Evolutionary conservation across 305 asterid genomes (phyloP), one percentile per base, ranked within the genome.

Genomic region (Fraxinus velutina): DNA sequence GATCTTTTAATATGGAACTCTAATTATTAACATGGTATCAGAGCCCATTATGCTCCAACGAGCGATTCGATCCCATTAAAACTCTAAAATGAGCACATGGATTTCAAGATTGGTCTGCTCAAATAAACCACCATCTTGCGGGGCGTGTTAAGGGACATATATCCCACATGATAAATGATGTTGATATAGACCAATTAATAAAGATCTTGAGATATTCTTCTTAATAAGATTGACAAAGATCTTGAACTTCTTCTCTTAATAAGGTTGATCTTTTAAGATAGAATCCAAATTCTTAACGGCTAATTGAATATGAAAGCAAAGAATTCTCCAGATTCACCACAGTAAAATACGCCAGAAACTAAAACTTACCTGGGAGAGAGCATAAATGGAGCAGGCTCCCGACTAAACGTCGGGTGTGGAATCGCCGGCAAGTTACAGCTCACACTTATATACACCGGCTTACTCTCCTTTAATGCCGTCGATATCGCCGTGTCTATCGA

Each of bases 401-500:
- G 91, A 34, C 89, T 89, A 81, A 94, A 94, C 0, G 97, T 89
- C 7, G 96, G 92, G 73, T 94, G 93, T 4, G 97, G 97, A 85
- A 92, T 92, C 44, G 85, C 93, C 39, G 98, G 87, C 87, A 94
- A 84, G 83, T 93, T 94, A 82, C 97, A 93, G 87, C 93, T 83
- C 8, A 94, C 71, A 87, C 94, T 93, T 22, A 94, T 88, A 84
- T 94, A 94, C 10, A 91, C 98, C 1, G 98, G 97, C 84, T 94
- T 94, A 62, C 97, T 94, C 89, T 94, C 98, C 86, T 92, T 92
- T 78, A 93, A 82, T 37, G 97, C 95, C 32, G 97, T 93, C 0
- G 97, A 91, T 66, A 94, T 85, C 30, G 97, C 96, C 4, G 93
- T 89, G 42, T 94, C 98, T 39, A 94, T 92, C 83, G 88, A 77